Conservation (phyloP, 2,329 filamentous ascomycete species). For the Phialophora expanda region DNA sequence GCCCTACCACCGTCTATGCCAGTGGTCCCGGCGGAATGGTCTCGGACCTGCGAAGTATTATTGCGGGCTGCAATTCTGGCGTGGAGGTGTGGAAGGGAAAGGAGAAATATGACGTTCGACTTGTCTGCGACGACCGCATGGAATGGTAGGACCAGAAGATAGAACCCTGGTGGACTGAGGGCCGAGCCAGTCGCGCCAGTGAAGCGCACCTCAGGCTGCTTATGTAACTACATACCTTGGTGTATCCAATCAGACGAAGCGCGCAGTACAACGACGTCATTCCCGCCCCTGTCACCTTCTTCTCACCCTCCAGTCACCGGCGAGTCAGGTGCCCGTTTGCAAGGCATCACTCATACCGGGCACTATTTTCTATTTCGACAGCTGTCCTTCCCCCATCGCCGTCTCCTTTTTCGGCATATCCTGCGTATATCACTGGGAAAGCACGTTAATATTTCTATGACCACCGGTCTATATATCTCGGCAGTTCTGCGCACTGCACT, state of each 20-base stretch:
- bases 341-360: conserved; percentile 2
- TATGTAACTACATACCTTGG: too few relatives aligned
- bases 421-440: background rate
- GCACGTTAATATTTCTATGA: too few relatives aligned
- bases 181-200: background rate
- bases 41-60: conserved; percentile 60
- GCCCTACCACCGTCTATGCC: conserved; percentile 62
- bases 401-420: background rate
- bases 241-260: background rate
- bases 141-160: conserved; percentile 41
- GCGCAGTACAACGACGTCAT: background rate
- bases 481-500: too few relatives aligned
- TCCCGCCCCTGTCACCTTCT: background rate
- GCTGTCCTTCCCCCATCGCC: background rate
- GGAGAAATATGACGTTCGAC: conserved; percentile 60
- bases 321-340: background rate
- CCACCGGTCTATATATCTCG: too few relatives aligned
- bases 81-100: conserved; percentile 63
- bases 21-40: conserved; percentile 68
- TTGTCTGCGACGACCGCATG: conserved; percentile 66
- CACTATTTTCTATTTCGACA: too few relatives aligned
- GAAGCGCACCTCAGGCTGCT: too few relatives aligned
- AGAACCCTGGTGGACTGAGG: background rate
- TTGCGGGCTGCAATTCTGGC: conserved; percentile 61
- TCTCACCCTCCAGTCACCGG: background rate